Evolutionary conservation across 2,329 filamentous ascomycete species (phyloP).

Genomic region (Fusarium temperatum): DNA sequence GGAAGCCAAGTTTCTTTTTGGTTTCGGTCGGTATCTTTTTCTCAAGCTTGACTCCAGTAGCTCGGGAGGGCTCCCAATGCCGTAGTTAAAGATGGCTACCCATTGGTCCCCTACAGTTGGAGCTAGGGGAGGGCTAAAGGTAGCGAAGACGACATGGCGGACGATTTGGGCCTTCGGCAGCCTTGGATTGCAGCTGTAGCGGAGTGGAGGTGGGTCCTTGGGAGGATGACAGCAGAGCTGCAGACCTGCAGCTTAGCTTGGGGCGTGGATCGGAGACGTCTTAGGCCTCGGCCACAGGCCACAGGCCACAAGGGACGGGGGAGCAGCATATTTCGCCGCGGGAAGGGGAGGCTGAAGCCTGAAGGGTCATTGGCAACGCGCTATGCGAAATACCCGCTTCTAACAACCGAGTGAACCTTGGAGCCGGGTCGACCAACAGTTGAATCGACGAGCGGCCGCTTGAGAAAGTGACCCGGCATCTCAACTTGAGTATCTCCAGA

Average conservation of each 20-base stretch:
- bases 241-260: not conserved
- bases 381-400: constrained; percentile 14
- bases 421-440: constrained; percentile 8
- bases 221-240: constrained; percentile 28
- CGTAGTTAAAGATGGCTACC: constrained; percentile 21
- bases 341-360: not conserved
- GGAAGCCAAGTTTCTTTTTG: not conserved
- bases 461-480: not conserved
- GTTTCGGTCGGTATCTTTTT: not conserved
- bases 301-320: constrained; percentile 19
- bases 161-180: constrained; percentile 10
- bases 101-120: constrained; percentile 27
- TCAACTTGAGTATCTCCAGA: not conserved
- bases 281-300: constrained; percentile 8
- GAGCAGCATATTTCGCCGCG: constrained; percentile 24
- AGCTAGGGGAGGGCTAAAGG: constrained; percentile 11
- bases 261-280: constrained; percentile 22
- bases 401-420: constrained; percentile 23
- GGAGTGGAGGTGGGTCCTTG: constrained; percentile 6
- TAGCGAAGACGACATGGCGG: constrained; percentile 9
- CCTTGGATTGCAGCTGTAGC: constrained; percentile 22
- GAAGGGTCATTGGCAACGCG: constrained; percentile 5
- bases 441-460: constrained; percentile 11
- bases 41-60: constrained; percentile 14
- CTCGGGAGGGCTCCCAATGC: constrained; percentile 28